Evolutionary conservation across 1,284 basidiomycete species (phyloP).

Genomic region (Testicularia cyperi): DNA sequence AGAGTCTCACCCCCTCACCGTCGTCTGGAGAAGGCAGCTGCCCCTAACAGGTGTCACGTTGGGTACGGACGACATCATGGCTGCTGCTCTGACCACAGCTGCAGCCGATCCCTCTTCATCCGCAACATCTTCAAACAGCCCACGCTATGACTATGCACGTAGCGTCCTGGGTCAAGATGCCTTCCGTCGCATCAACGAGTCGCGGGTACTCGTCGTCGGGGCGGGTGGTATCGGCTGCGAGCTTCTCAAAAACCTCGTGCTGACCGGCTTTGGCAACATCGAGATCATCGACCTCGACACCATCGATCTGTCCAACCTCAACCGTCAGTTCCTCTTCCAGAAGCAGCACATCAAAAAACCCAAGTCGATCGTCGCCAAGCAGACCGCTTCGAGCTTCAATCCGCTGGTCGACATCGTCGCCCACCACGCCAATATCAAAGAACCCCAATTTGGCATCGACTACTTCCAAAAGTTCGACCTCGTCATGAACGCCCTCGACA

Average conservation of each 20-base stretch:
- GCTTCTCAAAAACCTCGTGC: constrained; percentile 90
- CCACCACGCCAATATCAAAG: constrained; percentile 94
- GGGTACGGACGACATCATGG: too few species aligned
- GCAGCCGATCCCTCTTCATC: neutral
- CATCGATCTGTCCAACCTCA: constrained; percentile 96
- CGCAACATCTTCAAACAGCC: neutral
- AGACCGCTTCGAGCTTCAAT: constrained; percentile 86
- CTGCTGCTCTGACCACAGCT: too few species aligned
- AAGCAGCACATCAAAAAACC: constrained; percentile 97
- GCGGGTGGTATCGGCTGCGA: constrained; percentile 98
- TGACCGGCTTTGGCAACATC: constrained; percentile 88
- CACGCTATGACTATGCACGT: constrained; percentile 22
- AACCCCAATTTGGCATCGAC: constrained; percentile 80
- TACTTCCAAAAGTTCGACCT: constrained; percentile 91
- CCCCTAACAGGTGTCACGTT: too few species aligned
- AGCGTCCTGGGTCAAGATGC: constrained; percentile 19
- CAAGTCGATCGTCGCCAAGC: constrained; percentile 89
- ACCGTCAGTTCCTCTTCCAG: constrained; percentile 94
- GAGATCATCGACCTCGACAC: constrained; percentile 93
- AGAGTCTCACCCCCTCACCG: too few species aligned
- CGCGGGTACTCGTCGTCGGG: constrained; percentile 77
- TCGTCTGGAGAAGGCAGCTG: too few species aligned
- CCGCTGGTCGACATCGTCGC: constrained; percentile 84
- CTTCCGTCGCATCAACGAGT: constrained; percentile 19
- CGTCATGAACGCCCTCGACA: constrained; percentile 94